Evolutionary conservation across 2,329 filamentous ascomycete genomes (phyloP), one percentile per base, ranked within the genome.

Genomic region (Leptodontidium sp.): DNA sequence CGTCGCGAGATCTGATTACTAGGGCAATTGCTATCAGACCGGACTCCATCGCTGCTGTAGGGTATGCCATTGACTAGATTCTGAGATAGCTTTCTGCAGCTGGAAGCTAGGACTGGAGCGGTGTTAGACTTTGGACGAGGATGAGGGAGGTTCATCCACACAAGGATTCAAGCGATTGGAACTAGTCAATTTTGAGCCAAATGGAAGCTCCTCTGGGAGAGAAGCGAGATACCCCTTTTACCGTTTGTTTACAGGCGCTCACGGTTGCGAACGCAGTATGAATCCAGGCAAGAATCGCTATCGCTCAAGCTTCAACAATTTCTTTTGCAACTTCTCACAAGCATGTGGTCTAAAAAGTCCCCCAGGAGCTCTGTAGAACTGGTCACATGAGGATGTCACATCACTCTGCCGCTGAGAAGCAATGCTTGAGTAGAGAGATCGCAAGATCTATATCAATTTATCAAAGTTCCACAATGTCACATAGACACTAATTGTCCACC

Each of bases 1-100:
- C 93, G 74, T 93, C 91, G 72, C 91, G 89, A 43, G 91, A 92
- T 72, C 91, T 73, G 49, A 79, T 76, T 21, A 77, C 72, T 14
- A 79, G 67, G 2, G 74, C 74, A 52, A 79, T 72, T 15, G 74
- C 75, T 55, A 76, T 79, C 59, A 90, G 83, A 71, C 84, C 86
- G 53, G 86, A 83, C 74, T 87, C 85, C 17, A 74, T 70, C 52
- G 53, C 21, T 45, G 63, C 63, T 35, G 63, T 65, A 21, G 63
- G 52, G 15, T 65, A 58, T 12, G 63, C 63, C 63, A 65, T 58
- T 57, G 17, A 15, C 38, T 35, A 6, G 24, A 4, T 15, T 9
- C 15, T 15, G 26, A 6, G 9, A 15, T 1, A 35, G 52, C 4
- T 50, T 24, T 24, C 8, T 40, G 38, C 11, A 40, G 47, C 6